Percentiles rank a stretch among this genome's conserved stretches.
These are phyloP conservation scores for Populus ilicifolia DNA, from an alignment of 345 rosid species.

Conservation along the genomic window DNA sequence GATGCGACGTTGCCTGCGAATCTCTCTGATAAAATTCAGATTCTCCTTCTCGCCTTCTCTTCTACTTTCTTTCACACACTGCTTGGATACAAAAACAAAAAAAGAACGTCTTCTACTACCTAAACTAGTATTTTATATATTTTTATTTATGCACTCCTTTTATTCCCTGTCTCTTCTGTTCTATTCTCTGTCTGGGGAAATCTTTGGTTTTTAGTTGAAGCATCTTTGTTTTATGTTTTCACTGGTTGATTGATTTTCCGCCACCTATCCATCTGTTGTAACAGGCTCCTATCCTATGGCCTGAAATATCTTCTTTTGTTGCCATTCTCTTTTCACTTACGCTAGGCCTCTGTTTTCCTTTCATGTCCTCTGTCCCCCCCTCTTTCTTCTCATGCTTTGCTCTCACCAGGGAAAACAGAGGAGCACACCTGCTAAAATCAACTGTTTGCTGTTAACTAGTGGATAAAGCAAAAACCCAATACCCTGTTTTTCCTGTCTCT, in stretches of 20 bases:
- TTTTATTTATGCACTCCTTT: too few species aligned
- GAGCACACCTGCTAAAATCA: background rate
- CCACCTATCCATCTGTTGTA: background rate
- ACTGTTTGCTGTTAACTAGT: background rate
- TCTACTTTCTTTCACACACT: background rate
- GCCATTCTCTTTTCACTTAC: background rate
- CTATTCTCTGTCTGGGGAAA: too few species aligned
- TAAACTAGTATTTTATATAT: too few species aligned
- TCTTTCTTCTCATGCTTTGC: background rate
- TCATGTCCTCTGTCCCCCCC: background rate
- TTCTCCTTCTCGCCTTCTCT: slow-evolving; percentile 6
- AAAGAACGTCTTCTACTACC: too few species aligned
- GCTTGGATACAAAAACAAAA: too few species aligned
- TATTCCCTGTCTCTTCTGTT: too few species aligned
- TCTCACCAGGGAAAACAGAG: background rate
- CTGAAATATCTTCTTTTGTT: background rate
- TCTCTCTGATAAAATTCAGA: slow-evolving; percentile 4
- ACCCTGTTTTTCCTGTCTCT: background rate
- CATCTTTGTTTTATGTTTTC: too few species aligned
- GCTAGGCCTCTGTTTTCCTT: background rate
- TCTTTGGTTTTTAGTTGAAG: too few species aligned
- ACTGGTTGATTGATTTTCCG: background rate
- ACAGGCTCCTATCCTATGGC: background rate
- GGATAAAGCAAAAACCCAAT: background rate
- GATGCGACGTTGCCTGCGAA: slow-evolving; percentile 10